Percentiles rank a stretch among this genome's conserved stretches.
These are phyloP conservation scores for Alnus glutinosa DNA, from an alignment of 306 rosid species.

Conservation along the genomic window DNA sequence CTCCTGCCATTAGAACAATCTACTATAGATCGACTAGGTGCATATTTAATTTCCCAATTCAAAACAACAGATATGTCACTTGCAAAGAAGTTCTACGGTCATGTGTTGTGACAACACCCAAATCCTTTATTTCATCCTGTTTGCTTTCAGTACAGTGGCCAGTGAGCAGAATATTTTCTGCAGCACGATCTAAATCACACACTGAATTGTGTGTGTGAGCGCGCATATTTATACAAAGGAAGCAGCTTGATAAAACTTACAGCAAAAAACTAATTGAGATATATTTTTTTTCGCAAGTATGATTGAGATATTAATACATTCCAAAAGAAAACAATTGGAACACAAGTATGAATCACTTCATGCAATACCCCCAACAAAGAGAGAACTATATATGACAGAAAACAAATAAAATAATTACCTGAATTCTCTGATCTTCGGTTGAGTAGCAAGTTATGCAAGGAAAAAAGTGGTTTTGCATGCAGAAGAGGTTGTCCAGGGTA, in stretches of 20 bases:
- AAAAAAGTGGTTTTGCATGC: slow-evolving; percentile 66
- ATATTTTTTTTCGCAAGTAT: too few species aligned
- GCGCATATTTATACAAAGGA: not conserved
- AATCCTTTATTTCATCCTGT: not conserved
- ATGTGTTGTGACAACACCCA: too few species aligned
- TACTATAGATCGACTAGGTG: not conserved
- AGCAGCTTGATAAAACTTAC: slow-evolving; percentile 1
- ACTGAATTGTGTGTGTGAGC: not conserved
- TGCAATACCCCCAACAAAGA: not conserved
- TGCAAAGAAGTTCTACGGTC: not conserved
- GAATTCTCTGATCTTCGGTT: slow-evolving; percentile 56
- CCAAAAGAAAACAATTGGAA: not conserved
- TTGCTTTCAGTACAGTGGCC: not conserved
- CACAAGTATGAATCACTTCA: not conserved
- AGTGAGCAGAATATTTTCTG: not conserved
- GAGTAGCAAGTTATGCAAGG: slow-evolving; percentile 74
- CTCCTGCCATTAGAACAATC: not conserved
- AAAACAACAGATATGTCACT: not conserved
- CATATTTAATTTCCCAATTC: not conserved
- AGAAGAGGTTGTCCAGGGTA: slow-evolving; percentile 82
- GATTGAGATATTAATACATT: not conserved
- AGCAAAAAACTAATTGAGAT: not conserved
- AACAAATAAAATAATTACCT: slow-evolving; percentile 49
- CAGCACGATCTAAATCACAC: not conserved
- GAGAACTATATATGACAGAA: not conserved